Conservation (phyloP, 805 yeast species). For the Lipomyces spencermartinsiae region DNA sequence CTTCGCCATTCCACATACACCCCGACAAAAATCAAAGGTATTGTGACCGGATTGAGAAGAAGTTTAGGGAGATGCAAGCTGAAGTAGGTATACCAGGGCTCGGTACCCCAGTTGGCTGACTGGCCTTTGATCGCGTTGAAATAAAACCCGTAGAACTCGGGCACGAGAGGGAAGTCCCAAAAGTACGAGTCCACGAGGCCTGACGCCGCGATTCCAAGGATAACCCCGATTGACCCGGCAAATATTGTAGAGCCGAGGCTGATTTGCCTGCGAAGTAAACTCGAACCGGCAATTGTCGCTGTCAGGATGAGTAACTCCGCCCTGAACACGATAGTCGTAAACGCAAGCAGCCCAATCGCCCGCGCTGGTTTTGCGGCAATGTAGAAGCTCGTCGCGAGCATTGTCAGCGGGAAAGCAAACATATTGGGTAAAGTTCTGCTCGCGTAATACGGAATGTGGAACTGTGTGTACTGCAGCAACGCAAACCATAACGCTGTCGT, state of each 20-base stretch:
- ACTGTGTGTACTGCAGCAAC: constrained; percentile 67
- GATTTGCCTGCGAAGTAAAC: constrained; percentile 56
- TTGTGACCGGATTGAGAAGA: constrained; percentile 46
- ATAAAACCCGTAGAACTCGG: constrained; percentile 74
- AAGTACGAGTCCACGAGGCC: constrained; percentile 71
- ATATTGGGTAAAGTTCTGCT: constrained; percentile 88
- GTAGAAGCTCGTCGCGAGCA: constrained; percentile 26
- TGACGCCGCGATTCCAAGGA: constrained; percentile 58
- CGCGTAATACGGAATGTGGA: constrained; percentile 81
- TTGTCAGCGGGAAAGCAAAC: constrained; percentile 67
- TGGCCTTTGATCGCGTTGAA: constrained; percentile 82
- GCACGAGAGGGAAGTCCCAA: constrained; percentile 69
- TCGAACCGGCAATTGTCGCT: constrained; percentile 51
- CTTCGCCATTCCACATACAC: constrained; percentile 49
- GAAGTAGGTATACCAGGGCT: constrained; percentile 76
- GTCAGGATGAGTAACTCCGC: constrained; percentile 69
- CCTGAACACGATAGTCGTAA: constrained; percentile 72
- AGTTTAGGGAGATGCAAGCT: constrained; percentile 56
- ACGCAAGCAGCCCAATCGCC: constrained; percentile 62
- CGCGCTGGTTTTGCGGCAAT: constrained; percentile 12
- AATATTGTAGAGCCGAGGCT: constrained; percentile 51
- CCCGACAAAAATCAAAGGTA: constrained; percentile 52
- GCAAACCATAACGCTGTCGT: constrained; percentile 58
- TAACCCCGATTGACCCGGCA: constrained; percentile 56
- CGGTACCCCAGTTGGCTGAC: constrained; percentile 81